phyloP scores from a whole-genome alignment of 371 early-diverging fungal genomes.

The Mortierella sp. region DNA sequence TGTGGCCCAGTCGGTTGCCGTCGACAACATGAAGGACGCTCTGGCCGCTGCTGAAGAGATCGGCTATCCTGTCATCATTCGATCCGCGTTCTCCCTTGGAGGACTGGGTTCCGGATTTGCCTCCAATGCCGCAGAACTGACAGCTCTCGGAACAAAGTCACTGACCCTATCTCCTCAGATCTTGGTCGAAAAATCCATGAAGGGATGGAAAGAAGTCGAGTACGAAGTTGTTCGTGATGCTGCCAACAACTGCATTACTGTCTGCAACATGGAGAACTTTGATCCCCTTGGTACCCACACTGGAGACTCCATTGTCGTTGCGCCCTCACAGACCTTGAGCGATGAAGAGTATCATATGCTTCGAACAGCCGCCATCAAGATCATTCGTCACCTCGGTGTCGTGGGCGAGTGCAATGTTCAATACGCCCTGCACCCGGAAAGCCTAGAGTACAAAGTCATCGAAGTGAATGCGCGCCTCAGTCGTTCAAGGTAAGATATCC shows the following conservation, averaged over 20 bases:
- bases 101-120: slow-evolving; percentile 97
- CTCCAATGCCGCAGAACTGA: slow-evolving; percentile 77
- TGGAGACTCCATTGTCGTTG: slow-evolving; percentile 96
- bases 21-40: slow-evolving; percentile 83
- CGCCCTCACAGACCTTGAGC: slow-evolving; percentile 92
- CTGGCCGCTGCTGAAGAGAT: slow-evolving; percentile 84
- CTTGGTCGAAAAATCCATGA: slow-evolving; percentile 93
- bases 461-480: slow-evolving; percentile 96
- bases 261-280: slow-evolving; percentile 99
- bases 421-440: slow-evolving; percentile 91
- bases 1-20: slow-evolving; percentile 88
- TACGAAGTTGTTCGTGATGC: slow-evolving; percentile 98
- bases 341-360: slow-evolving; percentile 96
- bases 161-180: slow-evolving; percentile 87
- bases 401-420: slow-evolving; percentile 98
- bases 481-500: slow-evolving; percentile 69
- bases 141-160: slow-evolving; percentile 79
- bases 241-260: slow-evolving; percentile 95
- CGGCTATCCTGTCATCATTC: slow-evolving; percentile 93
- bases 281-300: slow-evolving; percentile 96
- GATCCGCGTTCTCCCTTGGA: slow-evolving; percentile 94
- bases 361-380: slow-evolving; percentile 92
- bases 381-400: slow-evolving; percentile 95
- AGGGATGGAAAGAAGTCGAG: slow-evolving; percentile 98
- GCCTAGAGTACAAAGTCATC: slow-evolving; percentile 90